These are phyloP conservation scores for Penicillium corylophilum DNA, from an alignment of 2,329 filamentous ascomycete genomes.

Conservation along the genomic window DNA sequence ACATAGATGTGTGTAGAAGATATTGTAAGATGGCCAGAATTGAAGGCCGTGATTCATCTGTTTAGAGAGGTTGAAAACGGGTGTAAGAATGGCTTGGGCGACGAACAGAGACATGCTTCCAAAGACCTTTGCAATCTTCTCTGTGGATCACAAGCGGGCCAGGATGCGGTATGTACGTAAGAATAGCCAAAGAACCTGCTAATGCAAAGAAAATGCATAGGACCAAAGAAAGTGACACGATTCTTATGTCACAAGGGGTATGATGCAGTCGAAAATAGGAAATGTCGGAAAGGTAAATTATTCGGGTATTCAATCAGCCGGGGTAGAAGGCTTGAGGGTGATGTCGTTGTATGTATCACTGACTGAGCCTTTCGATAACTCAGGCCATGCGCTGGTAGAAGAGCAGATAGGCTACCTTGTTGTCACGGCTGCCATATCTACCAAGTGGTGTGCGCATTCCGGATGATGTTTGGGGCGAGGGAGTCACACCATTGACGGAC, in stretches of 20 bases:
- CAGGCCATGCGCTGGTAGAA: constrained; percentile 78
- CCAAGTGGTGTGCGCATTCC: constrained; percentile 57
- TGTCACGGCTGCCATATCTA: constrained; percentile 71
- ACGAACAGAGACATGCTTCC: no score
- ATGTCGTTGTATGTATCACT: background rate
- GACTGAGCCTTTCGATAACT: background rate
- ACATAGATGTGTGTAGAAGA: background rate
- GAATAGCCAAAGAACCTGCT: constrained; percentile 2
- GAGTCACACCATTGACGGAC: constrained; percentile 68
- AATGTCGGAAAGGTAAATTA: constrained; percentile 2
- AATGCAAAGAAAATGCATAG: constrained; percentile 5
- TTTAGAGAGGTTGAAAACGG: no score
- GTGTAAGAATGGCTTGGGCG: no score
- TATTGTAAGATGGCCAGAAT: no score
- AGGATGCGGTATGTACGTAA: constrained; percentile 15
- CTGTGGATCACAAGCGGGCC: background rate
- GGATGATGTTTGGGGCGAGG: constrained; percentile 53
- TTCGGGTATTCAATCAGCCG: background rate
- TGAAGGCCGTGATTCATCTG: no score
- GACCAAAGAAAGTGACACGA: constrained; percentile 5
- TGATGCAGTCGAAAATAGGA: constrained; percentile 11
- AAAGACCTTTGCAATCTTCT: background rate
- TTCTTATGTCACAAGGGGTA: constrained; percentile 7
- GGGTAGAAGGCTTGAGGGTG: background rate
- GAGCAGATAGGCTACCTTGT: constrained; percentile 94